phyloP scores from a whole-genome alignment of 768 basidiomycete genomes.

The Stropharia rugosoannulata region DNA sequence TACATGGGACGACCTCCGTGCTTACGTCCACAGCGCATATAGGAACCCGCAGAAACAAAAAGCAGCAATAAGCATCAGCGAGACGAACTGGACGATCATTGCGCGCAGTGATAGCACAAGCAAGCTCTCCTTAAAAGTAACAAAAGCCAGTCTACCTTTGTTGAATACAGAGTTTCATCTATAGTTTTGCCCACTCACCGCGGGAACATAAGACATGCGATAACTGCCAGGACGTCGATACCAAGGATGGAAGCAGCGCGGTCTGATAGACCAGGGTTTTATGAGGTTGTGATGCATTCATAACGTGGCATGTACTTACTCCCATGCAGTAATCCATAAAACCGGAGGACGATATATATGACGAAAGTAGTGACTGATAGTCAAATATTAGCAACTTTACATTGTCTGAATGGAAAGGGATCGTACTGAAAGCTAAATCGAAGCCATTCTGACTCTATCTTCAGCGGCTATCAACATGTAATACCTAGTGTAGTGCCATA shows the following conservation, averaged over 20 bases:
- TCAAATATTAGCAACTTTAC: not conserved
- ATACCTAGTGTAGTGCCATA: constrained; percentile 26
- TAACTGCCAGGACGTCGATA: constrained; percentile 82
- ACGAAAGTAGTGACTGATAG: constrained; percentile 71
- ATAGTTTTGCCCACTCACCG: constrained; percentile 39
- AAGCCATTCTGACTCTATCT: constrained; percentile 74
- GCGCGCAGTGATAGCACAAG: constrained; percentile 85
- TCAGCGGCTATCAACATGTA: constrained; percentile 8
- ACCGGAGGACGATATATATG: constrained; percentile 72
- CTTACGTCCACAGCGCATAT: constrained; percentile 92
- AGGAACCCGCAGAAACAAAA: constrained; percentile 93
- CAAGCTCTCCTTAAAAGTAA: constrained; percentile 78
- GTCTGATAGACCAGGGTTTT: constrained; percentile 33
- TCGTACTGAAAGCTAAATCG: constrained; percentile 82
- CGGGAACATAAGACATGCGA: constrained; percentile 89
- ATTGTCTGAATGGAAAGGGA: not conserved
- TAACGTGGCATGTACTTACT: constrained; percentile 37
- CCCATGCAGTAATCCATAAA: constrained; percentile 74
- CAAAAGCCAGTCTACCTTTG: constrained; percentile 74
- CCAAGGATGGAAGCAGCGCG: constrained; percentile 69
- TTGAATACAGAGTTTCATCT: not conserved
- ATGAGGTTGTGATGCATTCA: not conserved
- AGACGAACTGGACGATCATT: constrained; percentile 88
- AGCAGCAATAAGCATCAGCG: constrained; percentile 81
- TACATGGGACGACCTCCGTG: constrained; percentile 15